Evolutionary conservation across 148 eudicot genomes (phyloP).

Genomic region (Amaranthus hypochondriacus): DNA sequence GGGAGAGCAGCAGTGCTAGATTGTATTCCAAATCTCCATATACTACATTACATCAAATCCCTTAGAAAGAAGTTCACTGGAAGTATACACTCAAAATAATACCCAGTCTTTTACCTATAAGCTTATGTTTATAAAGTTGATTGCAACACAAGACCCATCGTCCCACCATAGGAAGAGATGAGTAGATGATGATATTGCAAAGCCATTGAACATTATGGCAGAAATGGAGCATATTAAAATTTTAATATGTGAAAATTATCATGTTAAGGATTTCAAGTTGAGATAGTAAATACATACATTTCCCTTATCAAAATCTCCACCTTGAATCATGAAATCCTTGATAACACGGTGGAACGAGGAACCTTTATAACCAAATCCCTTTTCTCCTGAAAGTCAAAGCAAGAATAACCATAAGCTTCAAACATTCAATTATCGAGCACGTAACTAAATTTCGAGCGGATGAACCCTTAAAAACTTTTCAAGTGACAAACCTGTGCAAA

Average conservation of each 20-base stretch:
- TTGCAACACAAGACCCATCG: neutral
- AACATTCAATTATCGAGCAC: neutral
- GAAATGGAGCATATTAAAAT: neutral
- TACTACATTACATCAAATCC: too few species aligned
- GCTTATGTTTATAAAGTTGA: neutral
- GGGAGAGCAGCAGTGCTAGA: too few species aligned
- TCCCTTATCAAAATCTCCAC: conserved; percentile 97
- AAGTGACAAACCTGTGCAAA: conserved; percentile 76
- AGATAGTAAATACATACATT: conserved; percentile 49
- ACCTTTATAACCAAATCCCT: conserved; percentile 89
- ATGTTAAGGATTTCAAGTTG: neutral
- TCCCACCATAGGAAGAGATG: neutral
- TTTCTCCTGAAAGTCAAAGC: conserved; percentile 56
- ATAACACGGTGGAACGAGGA: conserved; percentile 95
- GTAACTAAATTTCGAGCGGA: neutral
- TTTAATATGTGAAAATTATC: conserved; percentile 3
- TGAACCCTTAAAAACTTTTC: neutral
- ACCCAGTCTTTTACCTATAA: neutral
- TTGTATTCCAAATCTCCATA: too few species aligned
- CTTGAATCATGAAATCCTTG: conserved; percentile 97
- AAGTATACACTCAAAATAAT: neutral
- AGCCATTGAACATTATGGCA: neutral
- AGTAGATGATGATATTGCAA: neutral
- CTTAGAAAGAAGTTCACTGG: neutral
- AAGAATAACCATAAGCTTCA: conserved; percentile 1